Evolutionary conservation across 805 yeast genomes (phyloP), one percentile per base, ranked within the genome.

Genomic region (Nadsonia fulvescens): DNA sequence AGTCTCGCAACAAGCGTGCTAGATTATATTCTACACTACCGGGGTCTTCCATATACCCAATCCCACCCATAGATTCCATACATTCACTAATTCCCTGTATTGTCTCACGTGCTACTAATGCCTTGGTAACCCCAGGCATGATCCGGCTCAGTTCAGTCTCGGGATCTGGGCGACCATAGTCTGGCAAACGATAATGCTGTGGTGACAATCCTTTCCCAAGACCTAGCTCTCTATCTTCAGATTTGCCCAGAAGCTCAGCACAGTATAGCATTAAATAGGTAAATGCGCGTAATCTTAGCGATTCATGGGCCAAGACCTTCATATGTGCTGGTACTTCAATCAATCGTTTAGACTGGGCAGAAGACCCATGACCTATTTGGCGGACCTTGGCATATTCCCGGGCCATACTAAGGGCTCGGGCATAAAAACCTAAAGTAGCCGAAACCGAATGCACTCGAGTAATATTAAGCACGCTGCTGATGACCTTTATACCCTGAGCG

Each of bases 11-110:
- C 3, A 44, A 25, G 3, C 47, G 27, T 3, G 41, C 50, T 22
- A 44, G 40, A 27, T 44, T 43, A 27, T 46, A 22, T 17, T 32
- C 37, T 5, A 39, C 37, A n/a, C n/a, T n/a, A n/a, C n/a, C n/a
- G 16, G 46, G 51, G 24, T 44, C 42, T 23, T 42, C 50, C 27
- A 46, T 27, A 24, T 44, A 44, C 11, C 50, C 50, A 1, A 39
- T 39, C 4, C 50, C 50, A 12, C 50, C 50, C 8, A 44, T 28
- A 7, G 46, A 45, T 23, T 44, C 50, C 48, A 45, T 44, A 24
- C 51, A 46, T 24, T 44, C 50, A 2, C 43, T 38, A 10, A 44
- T 33, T 3, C 47, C 46, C 8, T 33, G 29, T 6, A 42, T 26
- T 16, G 49, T 28, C 8, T 27, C 23, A 23, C 46, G 46, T 9